These are phyloP conservation scores for Dittrichia graveolens DNA, from an alignment of 129 eudicot genomes.

Conservation along the genomic window DNA sequence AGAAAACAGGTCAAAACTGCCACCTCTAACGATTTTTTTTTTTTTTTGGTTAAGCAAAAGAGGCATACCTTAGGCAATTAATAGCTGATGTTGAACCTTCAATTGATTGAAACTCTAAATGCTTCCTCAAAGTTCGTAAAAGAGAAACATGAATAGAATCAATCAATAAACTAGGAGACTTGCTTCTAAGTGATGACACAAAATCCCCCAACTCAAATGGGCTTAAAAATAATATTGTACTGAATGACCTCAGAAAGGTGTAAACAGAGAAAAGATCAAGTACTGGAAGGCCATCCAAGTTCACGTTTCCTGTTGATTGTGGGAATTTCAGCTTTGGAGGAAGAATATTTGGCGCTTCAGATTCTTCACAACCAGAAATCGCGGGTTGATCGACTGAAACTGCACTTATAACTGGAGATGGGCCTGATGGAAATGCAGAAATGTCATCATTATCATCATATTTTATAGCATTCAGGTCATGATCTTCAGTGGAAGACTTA, in stretches of 20 bases:
- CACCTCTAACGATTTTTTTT: background rate
- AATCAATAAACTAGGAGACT: slow-evolving; percentile 59
- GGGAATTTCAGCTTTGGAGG: slow-evolving; percentile 65
- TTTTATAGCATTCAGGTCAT: slow-evolving; percentile 21
- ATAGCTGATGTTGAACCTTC: slow-evolving; percentile 65
- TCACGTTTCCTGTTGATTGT: slow-evolving; percentile 60
- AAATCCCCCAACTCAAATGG: slow-evolving; percentile 88
- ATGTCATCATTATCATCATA: slow-evolving; percentile 31
- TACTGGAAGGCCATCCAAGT: slow-evolving; percentile 60
- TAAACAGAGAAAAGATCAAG: slow-evolving; percentile 79
- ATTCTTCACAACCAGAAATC: slow-evolving; percentile 37
- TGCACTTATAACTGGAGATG: slow-evolving; percentile 53
- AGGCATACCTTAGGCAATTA: slow-evolving; percentile 75
- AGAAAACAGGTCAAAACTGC: background rate
- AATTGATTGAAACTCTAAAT: slow-evolving; percentile 64
- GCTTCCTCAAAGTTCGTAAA: slow-evolving; percentile 67
- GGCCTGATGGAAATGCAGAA: slow-evolving; percentile 21
- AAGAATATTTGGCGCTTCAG: slow-evolving; percentile 36
- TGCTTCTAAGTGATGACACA: slow-evolving; percentile 68
- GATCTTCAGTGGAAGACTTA: slow-evolving; percentile 33
- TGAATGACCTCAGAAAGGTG: slow-evolving; percentile 86
- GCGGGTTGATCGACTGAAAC: slow-evolving; percentile 53
- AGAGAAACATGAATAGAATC: slow-evolving; percentile 86
- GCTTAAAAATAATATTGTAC: slow-evolving; percentile 72
- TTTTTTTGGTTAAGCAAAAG: background rate